Evolutionary conservation across 2,329 filamentous ascomycete genomes (phyloP), one percentile per base, ranked within the genome.

Genomic region (Penicillium nordicum): DNA sequence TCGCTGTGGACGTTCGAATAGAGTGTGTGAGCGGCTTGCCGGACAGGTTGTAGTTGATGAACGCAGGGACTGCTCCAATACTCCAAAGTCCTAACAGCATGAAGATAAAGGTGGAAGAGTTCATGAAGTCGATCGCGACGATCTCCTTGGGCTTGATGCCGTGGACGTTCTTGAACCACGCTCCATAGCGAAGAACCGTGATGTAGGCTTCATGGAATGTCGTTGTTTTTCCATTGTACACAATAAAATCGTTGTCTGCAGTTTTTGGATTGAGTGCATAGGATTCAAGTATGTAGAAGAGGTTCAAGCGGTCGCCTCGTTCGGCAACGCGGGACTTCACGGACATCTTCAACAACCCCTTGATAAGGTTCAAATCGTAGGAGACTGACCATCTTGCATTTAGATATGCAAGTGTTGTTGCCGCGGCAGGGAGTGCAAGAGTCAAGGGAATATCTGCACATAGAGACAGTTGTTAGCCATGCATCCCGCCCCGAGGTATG

Each of bases 1-100:
- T 82, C 0, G 89, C 79, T 0, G 82, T 85, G 2, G 89, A 88
- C 1, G 85, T 84, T 61, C 81, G 82, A 43, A 95, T 79, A 63
- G 89, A 93, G 73, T 96, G 91, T 3, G 83, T 72, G 59, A 96
- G 77, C 0, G 90, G 81, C 29, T 87, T 84, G 12, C 86, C 87
- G 0, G 82, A 81, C 47, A 96, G 77, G 69, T 94, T 94, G 74
- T 92, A 93, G 74, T 96, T 96, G 75, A 96, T 88, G 65, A 94
- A 90, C 0, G 91, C 91, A 0, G 91, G 90, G 54, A 86, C 86
- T 0, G 89, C 91, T 11, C 92, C 92, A 57, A 96, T 85, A 30
- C 87, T 85, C 90, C 90, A 96, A 32, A 96, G 74, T 0, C 87
- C 91, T 53, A 92, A 78, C 80, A 87, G 84, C 9, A 95, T 60